A percentile compares a stretch with the other conserved stretches of the same genome.
Conservation (phyloP, 2,329 filamentous ascomycete genomes). For the Penicillium italicum region DNA sequence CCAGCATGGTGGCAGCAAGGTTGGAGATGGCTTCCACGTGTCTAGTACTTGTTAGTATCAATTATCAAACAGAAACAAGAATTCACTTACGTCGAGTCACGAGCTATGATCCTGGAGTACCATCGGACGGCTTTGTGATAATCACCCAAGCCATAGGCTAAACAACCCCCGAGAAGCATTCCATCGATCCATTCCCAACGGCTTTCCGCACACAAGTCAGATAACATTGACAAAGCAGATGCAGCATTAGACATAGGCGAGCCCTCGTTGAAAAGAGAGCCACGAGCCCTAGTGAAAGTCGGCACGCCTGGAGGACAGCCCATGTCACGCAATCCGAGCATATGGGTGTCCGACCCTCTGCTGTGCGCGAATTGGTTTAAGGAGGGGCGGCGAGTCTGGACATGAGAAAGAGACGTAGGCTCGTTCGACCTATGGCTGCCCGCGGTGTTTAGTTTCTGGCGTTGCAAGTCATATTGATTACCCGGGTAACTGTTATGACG, state of each 20-base stretch:
- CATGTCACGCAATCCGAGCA: constrained; percentile 32
- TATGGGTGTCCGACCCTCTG: constrained; percentile 27
- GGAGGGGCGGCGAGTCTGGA: constrained; percentile 25
- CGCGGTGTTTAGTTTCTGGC: constrained; percentile 18
- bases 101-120: constrained; percentile 55
- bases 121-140: constrained; percentile 64
- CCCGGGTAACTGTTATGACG: constrained; percentile 38
- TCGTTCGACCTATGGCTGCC: constrained; percentile 15
- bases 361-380: constrained; percentile 24
- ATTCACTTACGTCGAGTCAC: constrained; percentile 53
- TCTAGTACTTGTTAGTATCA: constrained; percentile 45
- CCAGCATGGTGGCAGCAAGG: constrained; percentile 81
- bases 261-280: constrained; percentile 31
- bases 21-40: constrained; percentile 95
- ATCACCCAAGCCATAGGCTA: constrained; percentile 83
- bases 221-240: constrained; percentile 67
- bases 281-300: constrained; percentile 31
- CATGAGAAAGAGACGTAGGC: constrained; percentile 11
- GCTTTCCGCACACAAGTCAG: constrained; percentile 71
- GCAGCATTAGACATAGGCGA: constrained; percentile 57
- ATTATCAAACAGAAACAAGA: constrained; percentile 9
- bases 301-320: constrained; percentile 33
- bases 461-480: constrained; percentile 33
- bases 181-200: constrained; percentile 89
- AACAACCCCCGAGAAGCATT: constrained; percentile 83